Conservation (phyloP, 306 rosid genomes). For the Crataegus laevigata region DNA sequence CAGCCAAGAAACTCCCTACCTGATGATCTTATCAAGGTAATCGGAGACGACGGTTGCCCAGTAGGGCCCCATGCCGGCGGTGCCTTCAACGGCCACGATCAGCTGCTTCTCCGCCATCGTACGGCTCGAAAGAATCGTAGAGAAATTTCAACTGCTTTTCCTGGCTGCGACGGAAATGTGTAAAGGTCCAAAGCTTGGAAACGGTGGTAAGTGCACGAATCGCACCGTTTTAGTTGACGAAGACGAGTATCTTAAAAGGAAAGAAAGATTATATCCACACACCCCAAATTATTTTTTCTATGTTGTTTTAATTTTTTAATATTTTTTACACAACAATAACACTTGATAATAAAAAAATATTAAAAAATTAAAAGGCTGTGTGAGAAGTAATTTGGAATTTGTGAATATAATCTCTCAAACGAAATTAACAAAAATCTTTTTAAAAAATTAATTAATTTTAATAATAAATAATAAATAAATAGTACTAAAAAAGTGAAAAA, state of each 20-base stretch:
- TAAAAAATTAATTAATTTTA: too few relatives aligned
- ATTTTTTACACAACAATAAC: too few relatives aligned
- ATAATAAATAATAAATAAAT: too few relatives aligned
- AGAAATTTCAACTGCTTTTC: neutral
- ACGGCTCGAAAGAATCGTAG: neutral
- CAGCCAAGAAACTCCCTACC: slow-evolving; percentile 29
- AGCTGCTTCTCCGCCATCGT: slow-evolving; percentile 76
- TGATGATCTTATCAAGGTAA: slow-evolving; percentile 70
- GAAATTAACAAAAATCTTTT: too few relatives aligned
- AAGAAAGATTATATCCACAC: too few relatives aligned
- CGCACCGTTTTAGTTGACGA: neutral
- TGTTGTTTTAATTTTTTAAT: too few relatives aligned
- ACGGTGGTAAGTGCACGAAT: neutral
- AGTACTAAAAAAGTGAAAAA: too few relatives aligned
- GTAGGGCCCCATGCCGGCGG: slow-evolving; percentile 80
- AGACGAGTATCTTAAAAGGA: neutral
- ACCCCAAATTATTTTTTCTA: too few relatives aligned
- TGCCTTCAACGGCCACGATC: slow-evolving; percentile 69
- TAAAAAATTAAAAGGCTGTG: too few relatives aligned
- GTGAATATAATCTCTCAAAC: too few relatives aligned
- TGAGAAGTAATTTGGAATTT: too few relatives aligned
- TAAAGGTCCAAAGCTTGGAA: neutral
- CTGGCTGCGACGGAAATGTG: neutral
- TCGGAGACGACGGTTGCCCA: slow-evolving; percentile 55
- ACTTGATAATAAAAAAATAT: too few relatives aligned